Conservation (phyloP, 1,284 basidiomycete species). For the Tilletiopsis washingtonensis region DNA sequence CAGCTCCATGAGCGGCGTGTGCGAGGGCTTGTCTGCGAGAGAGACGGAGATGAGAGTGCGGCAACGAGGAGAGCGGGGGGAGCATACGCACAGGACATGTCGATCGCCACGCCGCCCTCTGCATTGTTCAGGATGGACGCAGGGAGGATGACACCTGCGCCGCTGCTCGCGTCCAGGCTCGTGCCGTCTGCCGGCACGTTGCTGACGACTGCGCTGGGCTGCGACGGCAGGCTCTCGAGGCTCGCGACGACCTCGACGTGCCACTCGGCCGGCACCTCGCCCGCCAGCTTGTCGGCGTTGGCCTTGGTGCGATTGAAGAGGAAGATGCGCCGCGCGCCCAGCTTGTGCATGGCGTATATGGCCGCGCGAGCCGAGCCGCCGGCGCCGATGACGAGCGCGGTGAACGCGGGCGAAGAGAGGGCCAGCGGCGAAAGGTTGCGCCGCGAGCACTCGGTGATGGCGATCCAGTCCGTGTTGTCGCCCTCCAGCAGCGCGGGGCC, state of each 20-base stretch:
- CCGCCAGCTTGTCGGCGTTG: slow-evolving; percentile 30
- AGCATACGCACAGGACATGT: slow-evolving; percentile 37
- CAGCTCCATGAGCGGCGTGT: slow-evolving; percentile 35
- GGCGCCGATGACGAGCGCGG: slow-evolving; percentile 42
- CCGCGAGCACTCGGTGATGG: slow-evolving; percentile 25
- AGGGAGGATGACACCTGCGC: slow-evolving; percentile 30
- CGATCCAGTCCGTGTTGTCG: slow-evolving; percentile 46
- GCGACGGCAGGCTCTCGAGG: slow-evolving; percentile 15
- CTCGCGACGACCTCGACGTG: slow-evolving; percentile 25
- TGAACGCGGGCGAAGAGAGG: slow-evolving; percentile 14
- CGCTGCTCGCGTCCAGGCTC: slow-evolving; percentile 11
- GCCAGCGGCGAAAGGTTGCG: slow-evolving; percentile 19
- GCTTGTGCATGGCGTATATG: slow-evolving; percentile 38
- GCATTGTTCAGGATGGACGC: slow-evolving; percentile 18
- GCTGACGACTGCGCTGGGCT: slow-evolving; percentile 29
- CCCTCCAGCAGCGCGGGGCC: slow-evolving; percentile 17
- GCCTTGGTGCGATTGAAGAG: slow-evolving; percentile 43
- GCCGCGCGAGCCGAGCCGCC: slow-evolving; percentile 44
- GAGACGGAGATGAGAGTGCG: background rate
- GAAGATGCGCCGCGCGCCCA: slow-evolving; percentile 33
- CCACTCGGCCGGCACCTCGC: slow-evolving; percentile 34
- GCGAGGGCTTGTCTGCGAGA: slow-evolving; percentile 27
- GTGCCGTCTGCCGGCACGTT: slow-evolving; percentile 42
- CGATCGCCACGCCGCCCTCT: slow-evolving; percentile 40
- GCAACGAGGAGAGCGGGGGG: background rate